phyloP scores from a whole-genome alignment of 2,329 filamentous ascomycete species.

The Fusarium nelsonii region DNA sequence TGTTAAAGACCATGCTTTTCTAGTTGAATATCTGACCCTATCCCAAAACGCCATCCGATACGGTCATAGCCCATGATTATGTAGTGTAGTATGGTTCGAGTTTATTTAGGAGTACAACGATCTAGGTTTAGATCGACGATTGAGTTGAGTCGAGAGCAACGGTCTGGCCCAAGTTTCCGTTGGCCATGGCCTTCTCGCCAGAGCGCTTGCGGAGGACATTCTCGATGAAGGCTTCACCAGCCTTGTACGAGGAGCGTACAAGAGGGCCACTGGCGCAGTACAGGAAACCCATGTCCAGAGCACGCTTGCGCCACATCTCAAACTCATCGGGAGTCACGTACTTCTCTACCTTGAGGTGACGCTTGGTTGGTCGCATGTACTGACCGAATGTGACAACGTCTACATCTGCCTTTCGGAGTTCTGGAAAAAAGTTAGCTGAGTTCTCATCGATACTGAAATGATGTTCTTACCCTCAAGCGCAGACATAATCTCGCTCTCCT shows the following conservation, averaged over 20 bases:
- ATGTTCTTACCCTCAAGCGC: constrained; percentile 72
- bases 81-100: constrained; percentile 32
- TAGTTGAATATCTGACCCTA: constrained; percentile 47
- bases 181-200: constrained; percentile 56
- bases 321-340: constrained; percentile 94
- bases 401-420: constrained; percentile 82
- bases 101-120: constrained; percentile 15
- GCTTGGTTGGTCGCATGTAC: constrained; percentile 99
- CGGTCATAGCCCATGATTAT: constrained; percentile 46
- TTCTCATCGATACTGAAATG: background rate
- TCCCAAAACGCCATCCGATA: constrained; percentile 48
- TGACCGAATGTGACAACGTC: constrained; percentile 99
- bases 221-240: constrained; percentile 98
- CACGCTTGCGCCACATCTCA: constrained; percentile 89
- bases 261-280: constrained; percentile 96
- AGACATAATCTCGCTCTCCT: constrained; percentile 85
- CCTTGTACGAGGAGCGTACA: constrained; percentile 96
- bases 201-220: constrained; percentile 91
- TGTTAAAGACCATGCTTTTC: constrained; percentile 50
- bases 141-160: constrained; percentile 54
- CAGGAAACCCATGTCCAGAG: constrained; percentile 94
- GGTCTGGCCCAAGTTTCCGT: constrained; percentile 54
- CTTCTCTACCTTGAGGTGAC: constrained; percentile 95
- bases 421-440: constrained; percentile 54
- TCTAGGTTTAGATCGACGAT: constrained; percentile 38